These are phyloP conservation scores for Salix koriyanagi DNA, from an alignment of 345 rosid species.

Conservation along the genomic window DNA sequence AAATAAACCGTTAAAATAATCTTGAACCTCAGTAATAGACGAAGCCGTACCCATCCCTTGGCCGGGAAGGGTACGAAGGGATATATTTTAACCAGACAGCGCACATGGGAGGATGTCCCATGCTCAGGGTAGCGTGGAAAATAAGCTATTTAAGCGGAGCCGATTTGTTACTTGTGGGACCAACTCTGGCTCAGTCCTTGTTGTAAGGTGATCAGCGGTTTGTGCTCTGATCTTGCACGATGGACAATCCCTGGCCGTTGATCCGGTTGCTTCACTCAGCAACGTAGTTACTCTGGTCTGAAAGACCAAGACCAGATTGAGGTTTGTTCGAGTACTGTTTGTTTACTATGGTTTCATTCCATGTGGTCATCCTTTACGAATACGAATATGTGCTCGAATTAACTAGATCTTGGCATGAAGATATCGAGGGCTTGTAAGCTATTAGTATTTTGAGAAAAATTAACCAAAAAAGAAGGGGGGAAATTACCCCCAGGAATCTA, in stretches of 20 bases:
- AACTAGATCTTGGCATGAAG: not conserved
- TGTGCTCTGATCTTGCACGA: not conserved
- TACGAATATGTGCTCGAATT: not conserved
- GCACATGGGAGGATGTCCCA: constrained; percentile 4
- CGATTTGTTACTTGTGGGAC: not conserved
- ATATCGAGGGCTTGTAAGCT: not conserved
- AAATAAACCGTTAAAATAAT: too few relatives aligned
- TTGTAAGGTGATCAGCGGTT: not conserved
- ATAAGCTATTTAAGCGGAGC: constrained; percentile 10
- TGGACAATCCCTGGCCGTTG: constrained; percentile 33
- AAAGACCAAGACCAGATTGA: too few relatives aligned
- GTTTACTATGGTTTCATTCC: not conserved
- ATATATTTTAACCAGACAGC: not conserved
- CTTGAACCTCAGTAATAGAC: too few relatives aligned
- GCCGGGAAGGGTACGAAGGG: not conserved
- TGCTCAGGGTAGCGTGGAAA: not conserved
- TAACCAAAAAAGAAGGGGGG: too few relatives aligned
- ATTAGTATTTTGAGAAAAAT: too few relatives aligned
- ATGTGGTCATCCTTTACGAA: not conserved
- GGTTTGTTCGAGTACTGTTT: not conserved
- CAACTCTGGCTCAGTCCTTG: not conserved
- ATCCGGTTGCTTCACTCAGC: constrained; percentile 16
- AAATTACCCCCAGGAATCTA: not conserved
- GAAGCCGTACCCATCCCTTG: too few relatives aligned
- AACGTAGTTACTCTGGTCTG: not conserved